phyloP scores from a whole-genome alignment of 257 asterid species.

The Echites panduratus region DNA sequence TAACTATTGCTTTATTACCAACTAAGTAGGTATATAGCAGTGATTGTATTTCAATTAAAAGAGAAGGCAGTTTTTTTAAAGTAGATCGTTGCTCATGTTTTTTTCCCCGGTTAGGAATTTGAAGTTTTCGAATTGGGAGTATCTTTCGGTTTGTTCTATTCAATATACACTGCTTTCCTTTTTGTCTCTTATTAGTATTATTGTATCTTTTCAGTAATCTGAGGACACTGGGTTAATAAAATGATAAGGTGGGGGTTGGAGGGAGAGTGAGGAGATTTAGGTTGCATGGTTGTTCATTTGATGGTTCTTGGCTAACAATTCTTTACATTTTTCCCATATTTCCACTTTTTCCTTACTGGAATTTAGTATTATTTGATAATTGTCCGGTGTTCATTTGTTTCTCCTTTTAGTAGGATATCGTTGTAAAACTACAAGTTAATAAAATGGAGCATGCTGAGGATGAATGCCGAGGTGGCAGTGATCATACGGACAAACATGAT shows the following conservation, averaged over 20 bases:
- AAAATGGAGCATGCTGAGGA: constrained; percentile 79
- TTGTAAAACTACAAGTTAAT: constrained; percentile 3
- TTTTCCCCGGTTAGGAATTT: not conserved
- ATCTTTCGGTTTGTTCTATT: not conserved
- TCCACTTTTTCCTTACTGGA: not conserved
- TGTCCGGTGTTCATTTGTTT: not conserved
- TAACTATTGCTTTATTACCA: not conserved
- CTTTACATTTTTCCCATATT: not conserved
- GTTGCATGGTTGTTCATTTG: not conserved
- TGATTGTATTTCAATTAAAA: not conserved
- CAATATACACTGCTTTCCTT: no score
- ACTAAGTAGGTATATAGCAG: no score
- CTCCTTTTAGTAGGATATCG: constrained; percentile 10
- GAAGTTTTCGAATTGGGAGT: not conserved
- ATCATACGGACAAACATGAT: constrained; percentile 59
- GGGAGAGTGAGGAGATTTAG: not conserved
- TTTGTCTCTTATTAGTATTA: no score
- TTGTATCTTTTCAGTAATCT: no score
- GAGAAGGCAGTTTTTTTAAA: not conserved
- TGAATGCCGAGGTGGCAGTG: constrained; percentile 39
- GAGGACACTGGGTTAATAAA: not conserved
- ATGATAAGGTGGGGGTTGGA: not conserved
- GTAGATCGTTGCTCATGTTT: no score
- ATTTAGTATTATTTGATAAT: not conserved
- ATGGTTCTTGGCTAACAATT: not conserved